Base-by-base conservation (phyloP, 23 red algal genomes). In the Agarophyton chilense region DNA sequence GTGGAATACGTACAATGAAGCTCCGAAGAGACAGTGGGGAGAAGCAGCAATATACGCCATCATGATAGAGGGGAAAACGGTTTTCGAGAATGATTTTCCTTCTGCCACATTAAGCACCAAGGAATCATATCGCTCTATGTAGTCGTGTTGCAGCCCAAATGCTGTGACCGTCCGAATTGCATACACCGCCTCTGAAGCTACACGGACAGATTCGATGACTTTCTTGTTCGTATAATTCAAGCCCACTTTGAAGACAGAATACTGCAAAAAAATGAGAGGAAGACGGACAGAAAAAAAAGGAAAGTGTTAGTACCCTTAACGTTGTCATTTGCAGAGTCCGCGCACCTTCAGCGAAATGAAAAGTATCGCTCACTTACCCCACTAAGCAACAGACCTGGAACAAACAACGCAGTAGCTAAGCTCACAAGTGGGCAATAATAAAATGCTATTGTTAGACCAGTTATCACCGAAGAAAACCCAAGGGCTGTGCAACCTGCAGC, bases 101-200 rank as follows among this genome's bases (percentile, higher is more conserved):
- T 74, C 43, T 1, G 16, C 43, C 17, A 19, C 36, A 19, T 61
- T 72, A 32, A 45, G 61, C 19, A 61, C 52, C 31, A 95, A 61
- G 18, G 41, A 21, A 0, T 82, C 52, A 78, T 89, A 95, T 26
- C 61, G 53, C 18, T 64, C 18, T 5, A 82, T 65, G 65, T 83
- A 88, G 45, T 95, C 56, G 7, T 87, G 64, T 36, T 85, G 25
- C 25, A 85, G 42, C 44, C 92, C 84, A 39, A 95, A 73, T 17
- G 82, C 49, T 9, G 84, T 82, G 32, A 90, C 67, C 35, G 92
- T 95, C 13, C 77, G 92, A 44, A 95, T 90, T 29, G 81, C 72
- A 46, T 88, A 78, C 4, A 95, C 77, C 2, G 84, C 78, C 58
- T 90, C 86, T 3, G 92, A 66, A 67, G 78, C 82, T 10, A 88